These are phyloP conservation scores for Aspergillus glaucus DNA, from an alignment of 2,329 filamentous ascomycete species.

Conservation along the genomic window DNA sequence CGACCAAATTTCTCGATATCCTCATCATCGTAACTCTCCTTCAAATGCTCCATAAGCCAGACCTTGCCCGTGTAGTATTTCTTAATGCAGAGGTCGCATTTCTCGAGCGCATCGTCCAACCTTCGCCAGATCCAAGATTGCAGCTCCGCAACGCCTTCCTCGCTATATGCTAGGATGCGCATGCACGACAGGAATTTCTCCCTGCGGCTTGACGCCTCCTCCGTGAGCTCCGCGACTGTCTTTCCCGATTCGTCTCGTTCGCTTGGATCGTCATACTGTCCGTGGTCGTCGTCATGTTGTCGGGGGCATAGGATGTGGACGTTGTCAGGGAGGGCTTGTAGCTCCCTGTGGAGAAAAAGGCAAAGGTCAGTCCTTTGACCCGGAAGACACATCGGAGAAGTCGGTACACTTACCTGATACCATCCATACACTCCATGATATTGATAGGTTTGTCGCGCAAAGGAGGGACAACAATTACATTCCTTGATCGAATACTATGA, in stretches of 20 bases:
- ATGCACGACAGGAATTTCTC: conserved; percentile 62
- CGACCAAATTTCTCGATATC: conserved; percentile 48
- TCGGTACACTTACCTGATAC: conserved; percentile 31
- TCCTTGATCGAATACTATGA: not conserved
- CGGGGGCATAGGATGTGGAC: conserved; percentile 65
- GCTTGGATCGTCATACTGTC: conserved; percentile 56
- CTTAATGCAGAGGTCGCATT: conserved; percentile 64
- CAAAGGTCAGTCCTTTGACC: conserved; percentile 7
- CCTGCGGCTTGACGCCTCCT: conserved; percentile 51
- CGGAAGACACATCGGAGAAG: conserved; percentile 1
- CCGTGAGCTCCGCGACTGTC: conserved; percentile 40
- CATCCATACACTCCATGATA: conserved; percentile 37
- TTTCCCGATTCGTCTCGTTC: conserved; percentile 43
- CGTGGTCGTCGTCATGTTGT: conserved; percentile 54
- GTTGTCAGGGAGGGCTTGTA: conserved; percentile 40
- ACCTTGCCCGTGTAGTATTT: conserved; percentile 68
- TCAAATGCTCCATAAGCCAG: conserved; percentile 55
- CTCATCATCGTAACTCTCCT: conserved; percentile 48
- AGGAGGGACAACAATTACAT: conserved; percentile 13
- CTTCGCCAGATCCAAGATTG: conserved; percentile 54
- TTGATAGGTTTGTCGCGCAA: conserved; percentile 3
- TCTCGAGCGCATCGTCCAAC: conserved; percentile 54
- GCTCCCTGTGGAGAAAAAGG: conserved; percentile 25
- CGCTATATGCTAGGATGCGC: conserved; percentile 61
- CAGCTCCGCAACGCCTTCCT: conserved; percentile 55